Percentiles rank a stretch among this genome's conserved stretches.
Evolutionary conservation across 331 rosid species (phyloP).

Genomic region (Prunus yedoensis): DNA sequence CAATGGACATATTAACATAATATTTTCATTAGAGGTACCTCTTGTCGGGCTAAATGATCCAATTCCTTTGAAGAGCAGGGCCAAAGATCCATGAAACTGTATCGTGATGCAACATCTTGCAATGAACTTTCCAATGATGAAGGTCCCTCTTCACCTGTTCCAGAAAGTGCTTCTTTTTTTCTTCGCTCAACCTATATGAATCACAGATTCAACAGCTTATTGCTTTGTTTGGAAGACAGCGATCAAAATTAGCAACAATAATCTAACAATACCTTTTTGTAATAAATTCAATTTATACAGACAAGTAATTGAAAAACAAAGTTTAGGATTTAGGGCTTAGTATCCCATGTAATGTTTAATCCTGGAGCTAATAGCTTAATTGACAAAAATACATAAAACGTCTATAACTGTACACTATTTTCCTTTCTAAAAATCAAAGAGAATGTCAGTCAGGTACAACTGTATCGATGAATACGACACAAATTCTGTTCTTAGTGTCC

Average conservation of each 20-base stretch:
- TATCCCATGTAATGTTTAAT: neutral
- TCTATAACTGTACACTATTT: neutral
- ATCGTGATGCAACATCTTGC: constrained; percentile 86
- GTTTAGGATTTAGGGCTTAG: neutral
- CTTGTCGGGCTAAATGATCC: constrained; percentile 78
- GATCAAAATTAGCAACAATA: neutral
- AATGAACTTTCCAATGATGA: constrained; percentile 64
- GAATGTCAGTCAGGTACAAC: neutral
- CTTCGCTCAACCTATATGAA: constrained; percentile 80
- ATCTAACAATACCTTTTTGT: neutral
- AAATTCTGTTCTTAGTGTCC: neutral
- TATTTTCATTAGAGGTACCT: constrained; percentile 50
- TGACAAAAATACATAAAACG: neutral
- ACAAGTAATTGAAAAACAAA: neutral
- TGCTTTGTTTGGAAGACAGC: neutral
- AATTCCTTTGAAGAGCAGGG: constrained; percentile 82
- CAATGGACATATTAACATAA: constrained; percentile 5
- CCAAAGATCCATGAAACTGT: constrained; percentile 95
- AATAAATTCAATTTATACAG: neutral
- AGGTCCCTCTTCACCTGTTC: constrained; percentile 64
- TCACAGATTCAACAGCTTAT: constrained; percentile 6
- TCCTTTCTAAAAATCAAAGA: neutral
- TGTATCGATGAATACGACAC: neutral
- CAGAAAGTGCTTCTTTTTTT: constrained; percentile 78
- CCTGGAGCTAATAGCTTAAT: neutral